Conservation (phyloP, 1,139 yeast species). For the Geotrichum candidum region DNA sequence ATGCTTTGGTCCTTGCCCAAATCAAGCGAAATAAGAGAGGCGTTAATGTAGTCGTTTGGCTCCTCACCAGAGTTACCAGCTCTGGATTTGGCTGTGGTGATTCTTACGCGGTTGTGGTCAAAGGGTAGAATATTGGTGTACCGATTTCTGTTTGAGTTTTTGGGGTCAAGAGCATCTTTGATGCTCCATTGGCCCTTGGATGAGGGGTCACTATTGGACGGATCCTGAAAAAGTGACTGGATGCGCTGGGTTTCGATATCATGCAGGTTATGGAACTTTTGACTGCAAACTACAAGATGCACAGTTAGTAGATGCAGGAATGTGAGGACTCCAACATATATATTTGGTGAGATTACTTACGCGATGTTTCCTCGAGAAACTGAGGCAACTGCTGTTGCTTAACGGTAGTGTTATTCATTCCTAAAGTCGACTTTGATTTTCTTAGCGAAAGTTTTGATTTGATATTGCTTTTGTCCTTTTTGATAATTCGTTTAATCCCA, state of each 20-base stretch:
- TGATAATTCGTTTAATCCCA: neutral
- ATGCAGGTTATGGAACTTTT: conserved; percentile 7
- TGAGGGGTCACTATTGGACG: neutral
- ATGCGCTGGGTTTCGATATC: conserved; percentile 8
- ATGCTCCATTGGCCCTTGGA: conserved; percentile 4
- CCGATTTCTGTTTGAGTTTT: conserved; percentile 7
- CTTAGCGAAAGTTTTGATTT: neutral
- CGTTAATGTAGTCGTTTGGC: conserved; percentile 44
- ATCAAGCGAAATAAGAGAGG: conserved; percentile 37
- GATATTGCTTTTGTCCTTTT: neutral
- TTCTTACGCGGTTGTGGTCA: conserved; percentile 48
- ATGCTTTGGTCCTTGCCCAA: conserved; percentile 27
- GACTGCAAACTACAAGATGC: neutral
- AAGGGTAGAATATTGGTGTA: conserved; percentile 49
- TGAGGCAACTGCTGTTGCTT: neutral
- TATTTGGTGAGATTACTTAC: neutral
- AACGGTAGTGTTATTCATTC: neutral
- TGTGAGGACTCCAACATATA: neutral
- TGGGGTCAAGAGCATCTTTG: neutral
- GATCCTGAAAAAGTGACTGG: neutral
- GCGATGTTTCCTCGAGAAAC: conserved; percentile 5
- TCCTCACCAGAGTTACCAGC: conserved; percentile 11
- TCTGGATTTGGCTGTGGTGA: conserved; percentile 33
- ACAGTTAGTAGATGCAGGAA: neutral
- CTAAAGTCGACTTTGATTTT: neutral